These are phyloP conservation scores for Tremella mesenterica DNA, from an alignment of 768 basidiomycete genomes.

Conservation along the genomic window DNA sequence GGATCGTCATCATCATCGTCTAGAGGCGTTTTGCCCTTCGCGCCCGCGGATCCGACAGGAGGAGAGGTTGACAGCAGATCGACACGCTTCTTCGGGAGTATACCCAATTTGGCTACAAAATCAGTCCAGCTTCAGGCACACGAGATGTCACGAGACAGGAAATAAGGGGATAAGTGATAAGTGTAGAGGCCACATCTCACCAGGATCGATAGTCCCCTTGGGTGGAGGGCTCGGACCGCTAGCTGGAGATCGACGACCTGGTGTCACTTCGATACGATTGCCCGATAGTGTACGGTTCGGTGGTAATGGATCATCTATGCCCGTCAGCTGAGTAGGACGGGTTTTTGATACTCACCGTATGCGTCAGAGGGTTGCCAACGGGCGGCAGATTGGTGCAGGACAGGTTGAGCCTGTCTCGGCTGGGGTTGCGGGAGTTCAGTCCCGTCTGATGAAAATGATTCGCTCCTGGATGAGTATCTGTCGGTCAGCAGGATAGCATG, in stretches of 20 bases:
- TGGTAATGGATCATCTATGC: slow-evolving; percentile 27
- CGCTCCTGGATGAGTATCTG: slow-evolving; percentile 17
- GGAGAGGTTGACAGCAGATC: slow-evolving; percentile 40
- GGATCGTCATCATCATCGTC: slow-evolving; percentile 17
- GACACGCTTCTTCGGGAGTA: slow-evolving; percentile 42
- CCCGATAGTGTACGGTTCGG: slow-evolving; percentile 8
- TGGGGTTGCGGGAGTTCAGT: slow-evolving; percentile 11
- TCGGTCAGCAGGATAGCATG: background rate
- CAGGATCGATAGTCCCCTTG: slow-evolving; percentile 35
- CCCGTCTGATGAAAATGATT: slow-evolving; percentile 24
- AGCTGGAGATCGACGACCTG: slow-evolving; percentile 17
- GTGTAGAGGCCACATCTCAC: slow-evolving; percentile 11
- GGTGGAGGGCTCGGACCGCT: slow-evolving; percentile 24
- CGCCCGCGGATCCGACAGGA: slow-evolving; percentile 5
- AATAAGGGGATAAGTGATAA: background rate
- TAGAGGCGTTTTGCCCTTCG: background rate
- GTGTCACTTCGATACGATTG: slow-evolving; percentile 7
- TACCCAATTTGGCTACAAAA: slow-evolving; percentile 42
- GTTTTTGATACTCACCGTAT: slow-evolving; percentile 25
- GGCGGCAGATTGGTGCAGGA: slow-evolving; percentile 14
- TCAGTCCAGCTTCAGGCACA: no score
- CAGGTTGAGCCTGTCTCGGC: slow-evolving; percentile 12
- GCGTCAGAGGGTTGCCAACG: slow-evolving; percentile 41
- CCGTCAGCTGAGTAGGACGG: slow-evolving; percentile 1
- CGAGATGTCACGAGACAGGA: no score